A percentile compares a stretch with the other conserved stretches of the same genome.
Evolutionary conservation across 2,329 filamentous ascomycete species (phyloP).

Genomic region (Xylariaceae sp.): DNA sequence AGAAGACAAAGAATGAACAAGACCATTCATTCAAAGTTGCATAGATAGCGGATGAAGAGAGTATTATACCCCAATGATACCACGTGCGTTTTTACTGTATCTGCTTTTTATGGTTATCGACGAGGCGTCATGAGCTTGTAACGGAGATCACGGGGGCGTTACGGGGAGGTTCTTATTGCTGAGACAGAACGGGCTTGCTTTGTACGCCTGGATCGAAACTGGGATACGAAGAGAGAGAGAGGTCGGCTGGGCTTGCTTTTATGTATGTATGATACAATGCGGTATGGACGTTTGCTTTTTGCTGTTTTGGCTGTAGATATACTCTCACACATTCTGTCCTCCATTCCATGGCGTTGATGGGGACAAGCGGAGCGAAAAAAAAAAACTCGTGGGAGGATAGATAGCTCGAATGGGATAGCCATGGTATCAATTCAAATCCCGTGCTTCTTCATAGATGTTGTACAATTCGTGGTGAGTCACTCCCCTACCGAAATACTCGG

Average conservation of each 20-base stretch:
- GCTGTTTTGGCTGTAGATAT: slow-evolving; percentile 15
- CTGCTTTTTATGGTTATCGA: slow-evolving; percentile 23
- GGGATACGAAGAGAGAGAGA: slow-evolving; percentile 4
- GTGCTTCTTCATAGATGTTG: slow-evolving; percentile 4
- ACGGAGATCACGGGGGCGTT: slow-evolving; percentile 19
- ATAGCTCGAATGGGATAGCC: slow-evolving; percentile 13
- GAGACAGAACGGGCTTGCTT: neutral
- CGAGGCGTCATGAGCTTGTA: slow-evolving; percentile 24
- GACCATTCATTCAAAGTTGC: slow-evolving; percentile 18
- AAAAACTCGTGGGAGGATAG: slow-evolving; percentile 15
- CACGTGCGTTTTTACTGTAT: slow-evolving; percentile 10
- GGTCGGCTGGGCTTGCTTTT: slow-evolving; percentile 11
- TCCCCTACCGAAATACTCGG: no score
- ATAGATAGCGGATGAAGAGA: slow-evolving; percentile 25
- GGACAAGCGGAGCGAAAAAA: slow-evolving; percentile 5
- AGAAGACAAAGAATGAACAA: neutral
- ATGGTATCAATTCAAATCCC: slow-evolving; percentile 19
- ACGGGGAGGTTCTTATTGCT: neutral
- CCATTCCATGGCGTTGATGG: slow-evolving; percentile 13
- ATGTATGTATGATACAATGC: slow-evolving; percentile 18
- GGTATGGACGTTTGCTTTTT: slow-evolving; percentile 12
- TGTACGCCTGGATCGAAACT: slow-evolving; percentile 1
- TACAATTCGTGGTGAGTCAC: neutral
- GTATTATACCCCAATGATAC: slow-evolving; percentile 23
- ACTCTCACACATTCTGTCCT: slow-evolving; percentile 5